A percentile compares a stretch with the other conserved stretches of the same genome.
Conservation (phyloP, 208 protist species). For the Wallacemonas sp. region DNA sequence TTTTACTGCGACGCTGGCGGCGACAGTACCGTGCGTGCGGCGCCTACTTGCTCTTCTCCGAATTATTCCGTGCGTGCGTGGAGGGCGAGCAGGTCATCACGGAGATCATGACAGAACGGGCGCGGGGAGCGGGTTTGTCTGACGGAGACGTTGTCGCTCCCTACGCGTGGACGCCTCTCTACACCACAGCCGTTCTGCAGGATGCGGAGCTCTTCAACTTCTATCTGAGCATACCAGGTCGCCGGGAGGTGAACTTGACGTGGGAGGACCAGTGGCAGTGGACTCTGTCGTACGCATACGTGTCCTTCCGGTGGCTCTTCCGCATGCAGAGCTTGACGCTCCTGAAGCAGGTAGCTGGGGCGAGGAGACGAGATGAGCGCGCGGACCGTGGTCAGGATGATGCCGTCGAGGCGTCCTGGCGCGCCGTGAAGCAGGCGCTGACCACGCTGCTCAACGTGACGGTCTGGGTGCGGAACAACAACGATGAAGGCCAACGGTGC, state of each 20-base stretch:
- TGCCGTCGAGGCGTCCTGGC: not conserved
- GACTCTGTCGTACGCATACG: slow-evolving; percentile 32
- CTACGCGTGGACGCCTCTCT: too few relatives aligned
- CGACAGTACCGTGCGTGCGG: slow-evolving; percentile 30
- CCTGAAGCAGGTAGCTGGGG: too few relatives aligned
- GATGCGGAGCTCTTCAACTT: slow-evolving; percentile 47
- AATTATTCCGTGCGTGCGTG: slow-evolving; percentile 28
- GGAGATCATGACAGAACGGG: slow-evolving; percentile 10
- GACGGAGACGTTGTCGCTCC: too few relatives aligned
- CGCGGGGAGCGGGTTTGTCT: too few relatives aligned
- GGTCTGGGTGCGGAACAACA: slow-evolving; percentile 76
- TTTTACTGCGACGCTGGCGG: slow-evolving; percentile 35
- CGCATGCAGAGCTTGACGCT: slow-evolving; percentile 16
- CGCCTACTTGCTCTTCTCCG: slow-evolving; percentile 32
- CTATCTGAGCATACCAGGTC: slow-evolving; percentile 42
- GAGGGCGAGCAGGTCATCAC: slow-evolving; percentile 19
- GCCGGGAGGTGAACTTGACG: slow-evolving; percentile 28
- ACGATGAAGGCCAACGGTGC: slow-evolving; percentile 60
- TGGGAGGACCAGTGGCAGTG: slow-evolving; percentile 38
- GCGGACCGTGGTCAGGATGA: too few relatives aligned
- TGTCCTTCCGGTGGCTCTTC: slow-evolving; percentile 31
- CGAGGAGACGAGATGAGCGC: too few relatives aligned
- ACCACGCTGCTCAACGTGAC: slow-evolving; percentile 65
- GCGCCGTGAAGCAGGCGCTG: slow-evolving; percentile 24
- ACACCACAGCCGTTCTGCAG: slow-evolving; percentile 31